phyloP scores from a whole-genome alignment of 192 early-diverging fungal genomes.

The Coemansia sp. region DNA sequence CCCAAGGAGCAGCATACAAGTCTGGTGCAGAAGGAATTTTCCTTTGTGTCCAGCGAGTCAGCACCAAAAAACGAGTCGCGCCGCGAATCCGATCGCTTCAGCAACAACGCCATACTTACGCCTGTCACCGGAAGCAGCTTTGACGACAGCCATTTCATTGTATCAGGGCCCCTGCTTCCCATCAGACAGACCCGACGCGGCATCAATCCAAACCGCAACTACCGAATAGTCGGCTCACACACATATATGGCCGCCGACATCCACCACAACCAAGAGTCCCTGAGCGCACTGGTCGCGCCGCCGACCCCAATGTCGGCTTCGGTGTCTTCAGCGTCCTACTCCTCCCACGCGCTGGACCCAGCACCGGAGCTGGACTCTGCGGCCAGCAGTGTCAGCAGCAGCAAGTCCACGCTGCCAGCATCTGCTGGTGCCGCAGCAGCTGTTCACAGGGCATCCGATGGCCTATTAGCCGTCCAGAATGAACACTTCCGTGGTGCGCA shows the following conservation, averaged over 20 bases:
- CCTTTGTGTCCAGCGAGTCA: neutral
- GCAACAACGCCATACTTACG: conserved; percentile 8
- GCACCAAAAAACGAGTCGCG: neutral
- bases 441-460: neutral
- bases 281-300: conserved; percentile 24
- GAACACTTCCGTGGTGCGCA: conserved; percentile 6
- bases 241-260: conserved; percentile 15
- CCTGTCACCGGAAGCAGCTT: conserved; percentile 23
- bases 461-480: neutral
- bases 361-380: conserved; percentile 19
- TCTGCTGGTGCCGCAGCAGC: neutral
- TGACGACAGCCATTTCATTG: conserved; percentile 43
- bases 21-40: neutral
- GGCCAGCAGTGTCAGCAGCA: conserved; percentile 34
- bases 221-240: conserved; percentile 39
- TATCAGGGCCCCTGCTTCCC: conserved; percentile 48
- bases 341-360: conserved; percentile 19
- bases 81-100: neutral
- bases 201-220: conserved; percentile 44
- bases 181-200: conserved; percentile 46
- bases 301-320: conserved; percentile 50
- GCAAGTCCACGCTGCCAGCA: conserved; percentile 31
- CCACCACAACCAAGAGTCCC: conserved; percentile 18
- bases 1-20: neutral
- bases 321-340: conserved; percentile 36